These are phyloP conservation scores for Quercus wislizeni DNA, from an alignment of 306 rosid species.

Conservation along the genomic window DNA sequence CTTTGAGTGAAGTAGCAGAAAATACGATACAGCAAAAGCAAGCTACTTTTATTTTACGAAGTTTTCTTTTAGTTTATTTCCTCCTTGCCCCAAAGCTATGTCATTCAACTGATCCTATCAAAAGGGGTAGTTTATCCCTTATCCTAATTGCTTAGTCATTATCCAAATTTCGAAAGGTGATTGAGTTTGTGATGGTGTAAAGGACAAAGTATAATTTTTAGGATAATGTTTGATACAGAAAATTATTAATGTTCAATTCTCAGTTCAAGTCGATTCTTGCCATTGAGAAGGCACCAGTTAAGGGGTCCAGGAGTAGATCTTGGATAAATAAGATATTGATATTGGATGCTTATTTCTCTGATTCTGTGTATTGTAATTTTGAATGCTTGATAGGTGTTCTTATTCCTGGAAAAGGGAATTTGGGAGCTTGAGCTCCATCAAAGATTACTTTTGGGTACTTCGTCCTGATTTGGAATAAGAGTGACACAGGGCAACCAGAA, in stretches of 20 bases:
- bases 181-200: neutral
- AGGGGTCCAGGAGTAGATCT: neutral
- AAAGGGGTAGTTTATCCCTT: neutral
- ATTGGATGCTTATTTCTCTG: neutral
- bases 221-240: neutral
- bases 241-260: neutral
- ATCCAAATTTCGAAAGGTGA: neutral
- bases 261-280: neutral
- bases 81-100: neutral
- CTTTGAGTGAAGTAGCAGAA: neutral
- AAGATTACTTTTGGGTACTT: neutral
- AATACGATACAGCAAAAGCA: neutral
- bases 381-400: neutral
- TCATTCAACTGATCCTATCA: neutral
- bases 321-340: neutral
- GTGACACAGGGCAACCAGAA: too few species aligned
- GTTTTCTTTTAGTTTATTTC: neutral
- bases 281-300: neutral
- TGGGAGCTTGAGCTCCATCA: neutral
- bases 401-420: neutral
- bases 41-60: neutral
- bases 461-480: neutral
- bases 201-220: neutral
- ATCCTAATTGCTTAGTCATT: neutral
- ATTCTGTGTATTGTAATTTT: neutral